These are phyloP conservation scores for Lachnellula suecica DNA, from an alignment of 2,329 filamentous ascomycete genomes.

Conservation along the genomic window DNA sequence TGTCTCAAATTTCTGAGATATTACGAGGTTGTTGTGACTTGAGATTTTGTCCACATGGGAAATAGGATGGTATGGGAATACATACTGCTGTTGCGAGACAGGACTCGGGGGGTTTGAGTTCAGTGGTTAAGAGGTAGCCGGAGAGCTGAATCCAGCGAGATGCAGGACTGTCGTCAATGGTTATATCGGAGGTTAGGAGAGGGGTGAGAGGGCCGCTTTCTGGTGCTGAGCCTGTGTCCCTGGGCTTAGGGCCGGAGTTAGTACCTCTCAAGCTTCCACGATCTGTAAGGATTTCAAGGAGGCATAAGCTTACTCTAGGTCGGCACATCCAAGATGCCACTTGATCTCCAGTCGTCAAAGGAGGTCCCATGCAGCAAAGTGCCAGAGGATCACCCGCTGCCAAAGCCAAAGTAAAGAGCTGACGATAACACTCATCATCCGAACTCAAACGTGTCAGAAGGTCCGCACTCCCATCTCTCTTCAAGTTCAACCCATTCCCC, in stretches of 20 bases:
- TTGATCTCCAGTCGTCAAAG: neutral
- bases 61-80: too few relatives aligned
- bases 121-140: neutral
- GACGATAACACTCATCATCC: slow-evolving; percentile 5
- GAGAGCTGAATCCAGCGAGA: slow-evolving; percentile 1
- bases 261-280: neutral
- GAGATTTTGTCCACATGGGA: too few relatives aligned
- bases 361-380: neutral
- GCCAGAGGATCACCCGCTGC: slow-evolving; percentile 3
- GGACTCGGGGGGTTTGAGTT: neutral
- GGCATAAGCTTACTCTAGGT: neutral
- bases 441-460: neutral
- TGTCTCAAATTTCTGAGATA: too few relatives aligned
- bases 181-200: neutral
- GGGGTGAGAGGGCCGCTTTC: neutral
- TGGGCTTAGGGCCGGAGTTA: neutral
- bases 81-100: neutral
- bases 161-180: neutral
- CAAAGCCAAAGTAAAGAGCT: slow-evolving; percentile 4
- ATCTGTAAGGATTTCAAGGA: too few relatives aligned
- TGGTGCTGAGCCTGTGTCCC: neutral
- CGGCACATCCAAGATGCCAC: slow-evolving; percentile 1
- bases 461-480: neutral
- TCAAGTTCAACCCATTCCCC: slow-evolving; percentile 6
- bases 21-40: too few relatives aligned